Evolutionary conservation across 2,329 filamentous ascomycete species (phyloP).

Genomic region (Cytospora piceicola): DNA sequence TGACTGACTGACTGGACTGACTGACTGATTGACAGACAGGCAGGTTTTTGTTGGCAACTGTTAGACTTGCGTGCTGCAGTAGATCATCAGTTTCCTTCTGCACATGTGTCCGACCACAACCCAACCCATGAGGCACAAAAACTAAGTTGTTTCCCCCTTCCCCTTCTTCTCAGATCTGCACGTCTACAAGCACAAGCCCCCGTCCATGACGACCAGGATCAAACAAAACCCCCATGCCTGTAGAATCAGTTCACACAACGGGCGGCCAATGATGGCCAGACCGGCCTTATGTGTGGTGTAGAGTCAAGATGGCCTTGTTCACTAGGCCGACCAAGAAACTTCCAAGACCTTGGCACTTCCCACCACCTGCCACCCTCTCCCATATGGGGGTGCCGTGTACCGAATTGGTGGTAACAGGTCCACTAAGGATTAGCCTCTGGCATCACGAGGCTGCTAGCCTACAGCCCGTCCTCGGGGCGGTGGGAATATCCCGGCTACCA

Average conservation of each 20-base stretch:
- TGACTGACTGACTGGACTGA: no score
- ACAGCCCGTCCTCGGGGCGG: background rate
- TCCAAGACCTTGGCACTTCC: background rate
- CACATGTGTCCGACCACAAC: background rate
- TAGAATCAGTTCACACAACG: background rate
- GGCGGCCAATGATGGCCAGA: slow-evolving; percentile 14
- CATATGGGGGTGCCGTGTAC: background rate
- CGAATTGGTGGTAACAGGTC: background rate
- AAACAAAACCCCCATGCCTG: background rate
- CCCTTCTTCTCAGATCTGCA: slow-evolving; percentile 14
- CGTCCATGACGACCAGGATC: slow-evolving; percentile 10
- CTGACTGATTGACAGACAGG: background rate
- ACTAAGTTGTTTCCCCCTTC: background rate
- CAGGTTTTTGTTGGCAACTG: background rate
- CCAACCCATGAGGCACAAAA: slow-evolving; percentile 3
- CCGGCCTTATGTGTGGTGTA: slow-evolving; percentile 6
- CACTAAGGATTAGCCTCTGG: background rate
- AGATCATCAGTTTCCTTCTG: background rate
- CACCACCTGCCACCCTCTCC: background rate
- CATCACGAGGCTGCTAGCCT: background rate
- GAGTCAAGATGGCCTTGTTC: slow-evolving; percentile 9
- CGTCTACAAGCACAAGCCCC: slow-evolving; percentile 6
- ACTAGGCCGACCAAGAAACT: background rate
- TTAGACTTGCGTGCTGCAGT: background rate
- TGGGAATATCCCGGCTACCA: background rate